Percentiles rank a stretch among this genome's conserved stretches.
These are phyloP conservation scores for Mucor lusitanicus DNA, from an alignment of 371 early-diverging fungal genomes.

Conservation along the genomic window DNA sequence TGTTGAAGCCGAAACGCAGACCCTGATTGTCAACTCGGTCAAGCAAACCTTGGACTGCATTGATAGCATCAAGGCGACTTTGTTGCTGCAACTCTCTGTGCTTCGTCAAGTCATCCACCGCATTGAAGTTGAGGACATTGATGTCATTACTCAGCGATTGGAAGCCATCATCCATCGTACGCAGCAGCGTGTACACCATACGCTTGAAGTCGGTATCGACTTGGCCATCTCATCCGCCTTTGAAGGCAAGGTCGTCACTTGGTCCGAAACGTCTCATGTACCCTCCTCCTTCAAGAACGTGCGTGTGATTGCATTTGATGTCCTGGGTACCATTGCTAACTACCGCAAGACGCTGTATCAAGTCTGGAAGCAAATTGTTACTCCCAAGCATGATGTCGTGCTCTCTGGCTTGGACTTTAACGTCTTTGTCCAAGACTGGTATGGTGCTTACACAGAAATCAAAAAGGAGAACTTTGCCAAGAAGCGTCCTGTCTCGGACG, in stretches of 20 bases:
- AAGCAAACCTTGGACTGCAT: conserved; percentile 40
- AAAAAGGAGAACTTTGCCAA: conserved; percentile 16
- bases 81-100: conserved; percentile 27
- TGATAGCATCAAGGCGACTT: conserved; percentile 29
- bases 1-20: conserved; percentile 15
- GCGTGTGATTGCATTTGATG: conserved; percentile 38
- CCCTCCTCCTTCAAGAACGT: conserved; percentile 38
- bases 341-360: conserved; percentile 24
- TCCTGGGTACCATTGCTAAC: conserved; percentile 39
- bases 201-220: conserved; percentile 33
- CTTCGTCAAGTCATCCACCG: conserved; percentile 30
- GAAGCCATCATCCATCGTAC: conserved; percentile 29
- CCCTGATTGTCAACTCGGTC: conserved; percentile 25
- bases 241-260: conserved; percentile 45
- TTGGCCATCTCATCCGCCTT: conserved; percentile 37
- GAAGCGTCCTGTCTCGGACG: conserved; percentile 24
- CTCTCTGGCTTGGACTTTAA: conserved; percentile 23
- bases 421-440: conserved; percentile 36
- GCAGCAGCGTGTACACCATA: conserved; percentile 30
- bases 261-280: conserved; percentile 38
- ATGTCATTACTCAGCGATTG: conserved; percentile 18
- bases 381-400: conserved; percentile 23
- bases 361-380: conserved; percentile 29
- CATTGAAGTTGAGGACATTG: conserved; percentile 30
- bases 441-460: conserved; percentile 22